Percentiles rank a stretch among this genome's conserved stretches.
Conservation (phyloP, 805 yeast genomes). For the Myxozyma neglecta region DNA sequence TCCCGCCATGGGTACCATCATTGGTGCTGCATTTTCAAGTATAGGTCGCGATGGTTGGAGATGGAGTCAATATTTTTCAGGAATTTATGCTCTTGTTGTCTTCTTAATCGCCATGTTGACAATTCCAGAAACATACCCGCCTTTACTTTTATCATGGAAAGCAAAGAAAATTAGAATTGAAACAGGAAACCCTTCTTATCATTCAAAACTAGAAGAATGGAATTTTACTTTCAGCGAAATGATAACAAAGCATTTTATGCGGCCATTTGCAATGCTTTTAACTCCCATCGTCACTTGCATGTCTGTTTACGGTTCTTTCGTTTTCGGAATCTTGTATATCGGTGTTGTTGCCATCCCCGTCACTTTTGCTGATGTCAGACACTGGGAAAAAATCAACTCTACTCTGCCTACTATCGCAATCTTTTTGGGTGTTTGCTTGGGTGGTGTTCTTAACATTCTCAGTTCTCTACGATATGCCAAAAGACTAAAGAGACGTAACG, state of each 20-base stretch:
- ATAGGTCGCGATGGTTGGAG: constrained; percentile 53
- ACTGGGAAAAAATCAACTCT: constrained; percentile 41
- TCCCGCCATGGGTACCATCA: constrained; percentile 49
- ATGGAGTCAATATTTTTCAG: constrained; percentile 56
- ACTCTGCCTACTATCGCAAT: constrained; percentile 41
- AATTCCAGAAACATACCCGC: constrained; percentile 43
- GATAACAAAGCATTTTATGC: constrained; percentile 64
- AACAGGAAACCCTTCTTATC: constrained; percentile 78
- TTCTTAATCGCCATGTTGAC: constrained; percentile 43
- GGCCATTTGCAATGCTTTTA: constrained; percentile 76
- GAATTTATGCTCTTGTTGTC: constrained; percentile 44
- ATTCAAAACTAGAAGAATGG: constrained; percentile 90
- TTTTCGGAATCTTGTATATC: constrained; percentile 48
- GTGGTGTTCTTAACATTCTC: constrained; percentile 38
- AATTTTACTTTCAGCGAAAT: constrained; percentile 68
- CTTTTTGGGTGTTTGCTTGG: constrained; percentile 40
- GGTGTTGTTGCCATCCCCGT: constrained; percentile 45
- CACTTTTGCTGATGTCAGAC: constrained; percentile 38
- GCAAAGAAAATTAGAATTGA: constrained; percentile 69
- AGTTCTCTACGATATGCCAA: constrained; percentile 37
- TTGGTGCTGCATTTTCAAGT: constrained; percentile 51
- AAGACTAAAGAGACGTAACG: constrained; percentile 44
- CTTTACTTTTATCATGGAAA: constrained; percentile 57
- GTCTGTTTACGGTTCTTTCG: constrained; percentile 46
- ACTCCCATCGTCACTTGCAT: constrained; percentile 48